Percentiles rank a stretch among this genome's conserved stretches.
Evolutionary conservation across 352 stramenopile genomes (phyloP).

Genomic region (Phytophthora melonis): DNA sequence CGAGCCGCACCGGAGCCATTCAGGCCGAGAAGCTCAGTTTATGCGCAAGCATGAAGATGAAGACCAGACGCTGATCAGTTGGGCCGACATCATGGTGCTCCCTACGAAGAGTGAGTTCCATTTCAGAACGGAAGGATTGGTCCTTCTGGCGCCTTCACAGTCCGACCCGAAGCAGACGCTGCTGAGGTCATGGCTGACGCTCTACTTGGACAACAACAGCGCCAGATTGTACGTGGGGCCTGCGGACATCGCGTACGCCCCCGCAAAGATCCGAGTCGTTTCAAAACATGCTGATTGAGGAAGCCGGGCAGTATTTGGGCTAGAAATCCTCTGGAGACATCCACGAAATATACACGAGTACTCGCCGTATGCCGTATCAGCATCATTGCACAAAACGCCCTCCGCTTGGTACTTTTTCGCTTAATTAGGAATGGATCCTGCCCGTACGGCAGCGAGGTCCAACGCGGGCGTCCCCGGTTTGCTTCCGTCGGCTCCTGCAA

Average conservation of each 20-base stretch:
- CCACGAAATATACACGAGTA: no score
- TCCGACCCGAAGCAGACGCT: conserved; percentile 1
- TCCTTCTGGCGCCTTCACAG: conserved; percentile 14
- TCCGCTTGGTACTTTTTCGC: no score
- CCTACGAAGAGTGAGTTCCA: conserved; percentile 19
- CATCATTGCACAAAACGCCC: no score
- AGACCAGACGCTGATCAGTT: conserved; percentile 16
- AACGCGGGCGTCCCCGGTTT: no score
- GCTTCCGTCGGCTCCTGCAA: no score
- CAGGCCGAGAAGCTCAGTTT: conserved; percentile 28
- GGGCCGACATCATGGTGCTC: conserved; percentile 27
- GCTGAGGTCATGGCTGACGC: conserved; percentile 17
- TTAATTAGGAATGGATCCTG: no score
- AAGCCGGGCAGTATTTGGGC: no score
- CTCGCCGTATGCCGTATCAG: no score
- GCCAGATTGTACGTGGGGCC: background rate
- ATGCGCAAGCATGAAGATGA: conserved; percentile 20
- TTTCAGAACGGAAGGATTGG: conserved; percentile 18
- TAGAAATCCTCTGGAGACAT: no score
- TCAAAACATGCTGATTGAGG: conserved; percentile 27
- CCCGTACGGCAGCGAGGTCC: no score
- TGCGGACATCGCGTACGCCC: conserved; percentile 24
- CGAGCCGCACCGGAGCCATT: conserved; percentile 18
- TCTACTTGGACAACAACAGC: conserved; percentile 21
- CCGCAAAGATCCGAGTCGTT: conserved; percentile 24